These are phyloP conservation scores for Tranzscheliella williamsii DNA, from an alignment of 1,284 basidiomycete genomes.

Conservation along the genomic window DNA sequence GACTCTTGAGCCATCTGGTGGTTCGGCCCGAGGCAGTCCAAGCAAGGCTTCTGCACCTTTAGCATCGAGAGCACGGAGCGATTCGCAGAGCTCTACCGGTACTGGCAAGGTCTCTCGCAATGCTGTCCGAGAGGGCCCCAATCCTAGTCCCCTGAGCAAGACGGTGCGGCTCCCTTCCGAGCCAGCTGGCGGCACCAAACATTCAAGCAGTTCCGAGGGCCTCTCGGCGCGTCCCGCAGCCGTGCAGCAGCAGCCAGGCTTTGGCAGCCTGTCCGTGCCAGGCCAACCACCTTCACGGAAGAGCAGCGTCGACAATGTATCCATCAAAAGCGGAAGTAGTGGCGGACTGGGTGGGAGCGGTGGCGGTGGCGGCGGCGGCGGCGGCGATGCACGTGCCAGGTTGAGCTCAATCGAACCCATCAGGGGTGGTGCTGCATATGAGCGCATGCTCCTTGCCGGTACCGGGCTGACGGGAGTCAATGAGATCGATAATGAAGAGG, in stretches of 20 bases:
- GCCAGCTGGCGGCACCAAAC: slow-evolving; percentile 6
- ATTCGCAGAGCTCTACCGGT: slow-evolving; percentile 2
- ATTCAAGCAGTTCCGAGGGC: slow-evolving; percentile 4
- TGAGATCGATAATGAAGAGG: slow-evolving; percentile 46
- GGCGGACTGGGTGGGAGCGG: slow-evolving; percentile 11
- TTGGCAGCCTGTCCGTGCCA: slow-evolving; percentile 10
- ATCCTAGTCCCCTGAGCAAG: slow-evolving; percentile 19
- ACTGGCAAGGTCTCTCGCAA: not conserved
- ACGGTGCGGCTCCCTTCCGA: slow-evolving; percentile 14
- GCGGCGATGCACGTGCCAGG: slow-evolving; percentile 46
- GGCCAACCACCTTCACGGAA: slow-evolving; percentile 9
- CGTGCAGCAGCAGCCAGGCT: not conserved
- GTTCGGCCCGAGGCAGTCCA: no score
- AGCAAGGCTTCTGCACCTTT: no score
- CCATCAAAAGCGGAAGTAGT: slow-evolving; percentile 10
- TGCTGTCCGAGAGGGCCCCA: not conserved
- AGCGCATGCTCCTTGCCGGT: slow-evolving; percentile 52
- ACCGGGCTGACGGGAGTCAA: slow-evolving; percentile 43
- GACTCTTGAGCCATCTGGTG: no score
- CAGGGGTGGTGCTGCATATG: slow-evolving; percentile 52
- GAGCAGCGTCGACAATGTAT: slow-evolving; percentile 20
- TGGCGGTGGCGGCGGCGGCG: slow-evolving; percentile 11
- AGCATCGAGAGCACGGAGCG: slow-evolving; percentile 1
- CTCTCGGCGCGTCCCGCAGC: not conserved
- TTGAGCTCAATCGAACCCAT: slow-evolving; percentile 51